Percentiles rank a stretch among this genome's conserved stretches.
phyloP scores from a whole-genome alignment of 768 basidiomycete species.

The Crucibulum laeve region DNA sequence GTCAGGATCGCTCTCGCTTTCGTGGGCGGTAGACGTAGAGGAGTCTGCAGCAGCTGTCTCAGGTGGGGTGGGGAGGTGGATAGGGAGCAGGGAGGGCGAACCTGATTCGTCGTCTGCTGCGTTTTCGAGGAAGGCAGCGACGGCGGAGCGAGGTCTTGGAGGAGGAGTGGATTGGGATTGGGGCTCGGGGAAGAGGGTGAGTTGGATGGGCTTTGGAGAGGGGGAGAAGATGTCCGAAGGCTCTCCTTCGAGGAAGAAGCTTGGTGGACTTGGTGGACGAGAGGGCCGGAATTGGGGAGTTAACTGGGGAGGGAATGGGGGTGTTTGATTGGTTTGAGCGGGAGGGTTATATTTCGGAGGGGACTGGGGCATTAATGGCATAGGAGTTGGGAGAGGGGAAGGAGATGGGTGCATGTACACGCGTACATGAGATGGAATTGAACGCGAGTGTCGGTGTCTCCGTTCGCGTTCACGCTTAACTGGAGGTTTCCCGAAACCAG shows the following conservation, averaged over 20 bases:
- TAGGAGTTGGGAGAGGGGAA: too few relatives aligned
- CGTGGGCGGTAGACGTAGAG: slow-evolving; percentile 12
- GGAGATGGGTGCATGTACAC: slow-evolving; percentile 22
- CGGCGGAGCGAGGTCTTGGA: slow-evolving; percentile 24
- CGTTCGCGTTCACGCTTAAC: slow-evolving; percentile 20
- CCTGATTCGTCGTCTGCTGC: slow-evolving; percentile 14
- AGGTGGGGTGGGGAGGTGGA: slow-evolving; percentile 32
- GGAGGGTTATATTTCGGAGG: slow-evolving; percentile 11
- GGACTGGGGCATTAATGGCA: slow-evolving; percentile 5
- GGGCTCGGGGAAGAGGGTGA: slow-evolving; percentile 14
- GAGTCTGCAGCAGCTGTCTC: slow-evolving; percentile 25
- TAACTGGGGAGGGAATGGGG: slow-evolving; percentile 10
- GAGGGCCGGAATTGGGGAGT: slow-evolving; percentile 5
- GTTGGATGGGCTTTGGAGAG: slow-evolving; percentile 25
- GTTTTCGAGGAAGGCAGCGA: slow-evolving; percentile 23
- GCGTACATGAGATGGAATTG: slow-evolving; percentile 24
- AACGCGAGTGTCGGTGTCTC: slow-evolving; percentile 22
- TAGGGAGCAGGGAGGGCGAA: slow-evolving; percentile 21
- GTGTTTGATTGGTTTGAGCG: background rate
- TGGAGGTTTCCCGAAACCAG: slow-evolving; percentile 19
- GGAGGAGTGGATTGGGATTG: slow-evolving; percentile 15
- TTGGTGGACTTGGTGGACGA: slow-evolving; percentile 32
- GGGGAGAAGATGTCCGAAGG: slow-evolving; percentile 17
- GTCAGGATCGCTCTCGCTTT: slow-evolving; percentile 7
- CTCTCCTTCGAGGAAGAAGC: slow-evolving; percentile 31